A percentile compares a stretch with the other conserved stretches of the same genome.
Evolutionary conservation across 805 yeast genomes (phyloP).

Genomic region (Lipomyces mesembrius): DNA sequence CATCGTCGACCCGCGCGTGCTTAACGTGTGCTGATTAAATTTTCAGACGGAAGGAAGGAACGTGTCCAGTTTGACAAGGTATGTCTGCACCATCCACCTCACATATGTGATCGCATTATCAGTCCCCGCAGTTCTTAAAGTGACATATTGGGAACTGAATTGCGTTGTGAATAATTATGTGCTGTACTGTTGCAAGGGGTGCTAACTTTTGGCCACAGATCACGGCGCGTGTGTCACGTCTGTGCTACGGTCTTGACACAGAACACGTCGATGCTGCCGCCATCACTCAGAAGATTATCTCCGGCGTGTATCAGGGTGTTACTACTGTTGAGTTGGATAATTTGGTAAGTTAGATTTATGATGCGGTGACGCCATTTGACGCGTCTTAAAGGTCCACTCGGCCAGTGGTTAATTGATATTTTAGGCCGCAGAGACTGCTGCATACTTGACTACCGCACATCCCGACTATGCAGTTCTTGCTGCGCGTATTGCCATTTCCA

Average conservation of each 20-base stretch:
- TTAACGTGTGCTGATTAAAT: slow-evolving; percentile 2
- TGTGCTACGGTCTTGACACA: slow-evolving; percentile 92
- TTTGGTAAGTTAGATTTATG: slow-evolving; percentile 29
- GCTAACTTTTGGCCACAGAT: slow-evolving; percentile 53
- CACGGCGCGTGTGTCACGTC: slow-evolving; percentile 91
- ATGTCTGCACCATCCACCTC: background rate
- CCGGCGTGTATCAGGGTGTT: slow-evolving; percentile 97
- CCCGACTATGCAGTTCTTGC: slow-evolving; percentile 92
- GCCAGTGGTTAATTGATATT: background rate
- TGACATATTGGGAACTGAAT: background rate
- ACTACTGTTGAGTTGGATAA: slow-evolving; percentile 82
- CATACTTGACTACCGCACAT: slow-evolving; percentile 94
- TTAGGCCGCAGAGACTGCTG: slow-evolving; percentile 92
- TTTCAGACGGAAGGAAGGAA: slow-evolving; percentile 79
- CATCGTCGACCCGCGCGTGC: background rate
- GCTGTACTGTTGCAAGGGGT: background rate
- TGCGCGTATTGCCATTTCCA: slow-evolving; percentile 93
- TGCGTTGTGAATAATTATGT: background rate
- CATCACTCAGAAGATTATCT: slow-evolving; percentile 91
- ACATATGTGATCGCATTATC: background rate
- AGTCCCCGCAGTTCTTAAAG: background rate
- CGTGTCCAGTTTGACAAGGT: slow-evolving; percentile 81
- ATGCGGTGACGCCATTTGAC: slow-evolving; percentile 32
- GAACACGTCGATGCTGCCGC: slow-evolving; percentile 93
- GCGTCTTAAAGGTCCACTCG: background rate